Percentiles rank a stretch among this genome's conserved stretches.
Evolutionary conservation across 441 rosid species (phyloP).

Genomic region (Populus hybrid): DNA sequence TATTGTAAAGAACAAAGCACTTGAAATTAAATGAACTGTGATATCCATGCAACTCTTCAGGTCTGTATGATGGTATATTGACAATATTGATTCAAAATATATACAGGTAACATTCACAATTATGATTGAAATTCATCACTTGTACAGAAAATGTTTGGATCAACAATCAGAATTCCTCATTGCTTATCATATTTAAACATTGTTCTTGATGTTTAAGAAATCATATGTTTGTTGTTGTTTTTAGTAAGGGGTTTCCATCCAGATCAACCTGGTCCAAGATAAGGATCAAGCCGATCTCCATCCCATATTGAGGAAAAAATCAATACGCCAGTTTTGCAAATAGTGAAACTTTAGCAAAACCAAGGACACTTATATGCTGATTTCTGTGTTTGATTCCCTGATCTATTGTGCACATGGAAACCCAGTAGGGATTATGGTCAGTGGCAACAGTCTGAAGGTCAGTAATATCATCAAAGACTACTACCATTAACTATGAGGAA

Average conservation of each 20-base stretch:
- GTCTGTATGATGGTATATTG: not conserved
- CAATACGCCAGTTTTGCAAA: slow-evolving; percentile 1
- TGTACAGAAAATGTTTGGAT: not conserved
- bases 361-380: not conserved
- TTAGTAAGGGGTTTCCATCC: not conserved
- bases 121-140: not conserved
- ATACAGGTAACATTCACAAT: not conserved
- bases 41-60: not conserved
- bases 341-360: not conserved
- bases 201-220: not conserved
- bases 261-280: not conserved
- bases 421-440: not conserved
- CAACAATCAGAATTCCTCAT: not conserved
- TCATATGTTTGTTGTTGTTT: not conserved
- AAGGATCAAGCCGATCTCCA: not conserved
- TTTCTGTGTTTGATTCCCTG: not conserved
- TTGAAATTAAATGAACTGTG: not conserved
- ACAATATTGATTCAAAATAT: not conserved
- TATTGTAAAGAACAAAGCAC: not conserved
- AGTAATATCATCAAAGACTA: not conserved
- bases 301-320: not conserved
- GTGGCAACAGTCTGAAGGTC: not conserved
- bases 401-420: not conserved
- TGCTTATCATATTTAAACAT: not conserved
- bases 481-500: not conserved